Evolutionary conservation across 2,329 filamentous ascomycete genomes (phyloP), one percentile per base, ranked within the genome.

Genomic region (Penicillium sp.): DNA sequence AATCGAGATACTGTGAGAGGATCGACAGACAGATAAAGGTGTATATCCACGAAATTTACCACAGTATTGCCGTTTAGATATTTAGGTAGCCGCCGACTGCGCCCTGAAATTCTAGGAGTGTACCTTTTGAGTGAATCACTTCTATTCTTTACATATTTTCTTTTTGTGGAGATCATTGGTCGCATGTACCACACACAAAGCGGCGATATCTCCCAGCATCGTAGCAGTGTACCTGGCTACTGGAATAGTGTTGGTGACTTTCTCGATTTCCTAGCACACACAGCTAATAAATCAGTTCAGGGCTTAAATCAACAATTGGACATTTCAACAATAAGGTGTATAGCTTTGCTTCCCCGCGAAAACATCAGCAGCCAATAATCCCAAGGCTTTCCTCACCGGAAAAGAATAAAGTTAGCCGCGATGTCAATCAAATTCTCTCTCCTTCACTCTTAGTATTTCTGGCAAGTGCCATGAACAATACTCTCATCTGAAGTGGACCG

Each of bases 81-180:
- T 51, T 8, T 24, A 51, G 30, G n/a, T n/a, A n/a, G n/a, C 48
- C 48, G 48, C 33, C 48, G 14, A 42, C 23, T 51, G 48, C 33
- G 33, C 48, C 21, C 26, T 28, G 9, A 42, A 50, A 51, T 28
- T 42, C 16, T 23, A 23, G 12, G 24, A 42, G n/a, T 7, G 14
- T n/a, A 20, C 8, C 16, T 28, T 20, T 18, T 16, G 16, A 21
- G 35, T 28, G 35, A 21, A 51, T 26, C 47, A 18, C 33, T 18
- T 51, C 38, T 18, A 12, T 40, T 50, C 21, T 50, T 50, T 40
- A 1, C 11, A 18, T 24, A n/a, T n/a, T 51, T 28, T 20, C 33
- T 42, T 28, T 23, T 40, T 1, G 18, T 14, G 33, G 11, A 26
- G 5, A 14, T 26, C 21, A 40, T 24, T 20, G 48, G 48, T 26